phyloP scores from a whole-genome alignment of 208 protist species.

The Acanthamoeba sp. region DNA sequence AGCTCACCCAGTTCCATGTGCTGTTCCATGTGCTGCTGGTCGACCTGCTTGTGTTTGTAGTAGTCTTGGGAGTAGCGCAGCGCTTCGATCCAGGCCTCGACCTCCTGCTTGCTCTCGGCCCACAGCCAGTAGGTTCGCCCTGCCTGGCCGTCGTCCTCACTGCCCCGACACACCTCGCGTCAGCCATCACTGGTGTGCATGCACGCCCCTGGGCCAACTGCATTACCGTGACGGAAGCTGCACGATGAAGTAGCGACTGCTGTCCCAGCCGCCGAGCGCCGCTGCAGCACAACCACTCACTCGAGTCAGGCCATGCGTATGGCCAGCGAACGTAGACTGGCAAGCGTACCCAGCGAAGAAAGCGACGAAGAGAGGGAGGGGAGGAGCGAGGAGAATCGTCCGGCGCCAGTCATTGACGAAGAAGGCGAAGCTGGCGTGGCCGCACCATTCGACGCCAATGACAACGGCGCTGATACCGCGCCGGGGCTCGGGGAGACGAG shows the following conservation, averaged over 20 bases:
- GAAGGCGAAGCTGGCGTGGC: background rate
- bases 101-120: slow-evolving; percentile 71
- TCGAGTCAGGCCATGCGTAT: no score
- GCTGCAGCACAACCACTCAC: background rate
- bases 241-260: slow-evolving; percentile 68
- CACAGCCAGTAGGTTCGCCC: slow-evolving; percentile 68
- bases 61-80: slow-evolving; percentile 56
- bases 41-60: slow-evolving; percentile 39
- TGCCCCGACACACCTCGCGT: background rate
- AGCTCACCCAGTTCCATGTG: slow-evolving; percentile 70
- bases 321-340: background rate
- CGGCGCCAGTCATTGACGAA: background rate
- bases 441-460: no score
- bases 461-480: background rate
- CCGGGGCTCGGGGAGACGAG: background rate
- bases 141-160: background rate
- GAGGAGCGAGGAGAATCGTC: background rate
- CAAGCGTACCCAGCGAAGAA: background rate
- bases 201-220: no score
- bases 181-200: no score
- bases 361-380: slow-evolving; percentile 41
- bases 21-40: slow-evolving; percentile 67
- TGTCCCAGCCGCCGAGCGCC: slow-evolving; percentile 60
- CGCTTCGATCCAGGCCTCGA: slow-evolving; percentile 65
- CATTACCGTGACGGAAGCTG: background rate